Base-by-base conservation (phyloP, 2,329 filamentous ascomycete genomes). In the Claviceps quebecensis region DNA sequence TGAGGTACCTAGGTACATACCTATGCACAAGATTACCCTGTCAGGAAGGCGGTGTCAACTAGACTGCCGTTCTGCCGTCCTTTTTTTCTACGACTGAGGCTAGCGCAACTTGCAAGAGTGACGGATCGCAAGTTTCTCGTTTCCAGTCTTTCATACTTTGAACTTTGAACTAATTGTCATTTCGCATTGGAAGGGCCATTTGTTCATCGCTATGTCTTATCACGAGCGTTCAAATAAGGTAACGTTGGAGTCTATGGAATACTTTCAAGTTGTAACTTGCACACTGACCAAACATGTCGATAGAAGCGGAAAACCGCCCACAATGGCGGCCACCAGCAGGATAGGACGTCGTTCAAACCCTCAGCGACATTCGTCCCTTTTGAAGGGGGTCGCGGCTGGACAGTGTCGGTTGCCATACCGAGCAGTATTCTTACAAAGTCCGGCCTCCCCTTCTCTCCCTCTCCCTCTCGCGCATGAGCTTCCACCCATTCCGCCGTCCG, bases 361-460 rank as follows among this genome's bases (percentile, higher is more conserved):
- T 81, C 80, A 4, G 80, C 83, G 8, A 69, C 83, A 39, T 91
- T 87, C 67, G 72, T 76, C 48, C 81, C 86, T 1, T 73, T 69
- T 0, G 73, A 61, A n/a, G 67, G 75, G 45, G 81, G 83, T 38
- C 73, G 87, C 56, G 69, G 77, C 38, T 86, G 84, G 75, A 93
- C 87, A 0, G 64, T 93, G 17, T 90, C 84, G 43, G 75, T 93
- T 37, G 87, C 87, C 3, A 67, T 94, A 34, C 86, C 87, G 1
- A 86, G 84, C 37, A 91, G 86, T 62, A 80, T 93, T 45, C 76
- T 91, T 52, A 74, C 81, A 52, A 86, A 86, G 85, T 88, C 69
- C 54, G 72, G 8, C 11, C 19, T 9, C 22, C 11, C 0, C 5
- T 16, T 17, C 37, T 17, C 6, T 40, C 16, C 22, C 1, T 9